Conservation (phyloP, 139 green algal genomes). For the Nannochloris sp. region DNA sequence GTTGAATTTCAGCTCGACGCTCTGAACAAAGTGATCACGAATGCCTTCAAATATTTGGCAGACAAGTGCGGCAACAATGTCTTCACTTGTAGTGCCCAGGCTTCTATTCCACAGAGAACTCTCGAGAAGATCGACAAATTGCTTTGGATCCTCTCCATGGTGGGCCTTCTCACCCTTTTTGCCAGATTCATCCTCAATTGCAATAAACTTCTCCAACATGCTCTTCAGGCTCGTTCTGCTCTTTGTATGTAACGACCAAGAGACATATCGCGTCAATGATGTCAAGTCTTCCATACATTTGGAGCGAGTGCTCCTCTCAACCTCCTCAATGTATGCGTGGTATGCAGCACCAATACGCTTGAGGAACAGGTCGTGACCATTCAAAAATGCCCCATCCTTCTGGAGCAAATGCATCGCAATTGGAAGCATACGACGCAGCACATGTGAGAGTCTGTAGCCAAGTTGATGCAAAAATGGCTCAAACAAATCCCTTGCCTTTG, state of each 20-base stretch:
- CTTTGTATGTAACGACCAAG: conserved; percentile 88
- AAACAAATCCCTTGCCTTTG: conserved; percentile 72
- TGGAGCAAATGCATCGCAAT: conserved; percentile 84
- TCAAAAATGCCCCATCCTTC: conserved; percentile 60
- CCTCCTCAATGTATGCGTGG: conserved; percentile 75
- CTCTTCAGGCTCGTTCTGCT: conserved; percentile 44
- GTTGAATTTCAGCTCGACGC: conserved; percentile 91
- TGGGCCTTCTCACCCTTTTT: background rate
- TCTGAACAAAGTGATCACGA: conserved; percentile 79
- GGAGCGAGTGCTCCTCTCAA: conserved; percentile 35
- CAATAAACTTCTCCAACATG: conserved; percentile 56
- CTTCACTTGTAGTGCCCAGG: conserved; percentile 67
- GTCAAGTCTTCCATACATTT: conserved; percentile 86
- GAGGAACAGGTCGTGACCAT: conserved; percentile 79
- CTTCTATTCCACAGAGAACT: conserved; percentile 79
- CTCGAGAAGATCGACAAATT: conserved; percentile 62
- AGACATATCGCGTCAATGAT: conserved; percentile 83
- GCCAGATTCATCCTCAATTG: background rate
- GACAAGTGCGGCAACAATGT: conserved; percentile 86
- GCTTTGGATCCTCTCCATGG: background rate
- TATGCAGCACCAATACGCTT: conserved; percentile 67
- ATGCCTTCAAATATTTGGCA: conserved; percentile 83
- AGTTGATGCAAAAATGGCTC: conserved; percentile 91
- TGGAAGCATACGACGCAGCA: conserved; percentile 79
- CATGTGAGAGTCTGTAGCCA: conserved; percentile 77